Conservation (phyloP, 495 filamentous ascomycete species). For the Viridothelium virens region DNA sequence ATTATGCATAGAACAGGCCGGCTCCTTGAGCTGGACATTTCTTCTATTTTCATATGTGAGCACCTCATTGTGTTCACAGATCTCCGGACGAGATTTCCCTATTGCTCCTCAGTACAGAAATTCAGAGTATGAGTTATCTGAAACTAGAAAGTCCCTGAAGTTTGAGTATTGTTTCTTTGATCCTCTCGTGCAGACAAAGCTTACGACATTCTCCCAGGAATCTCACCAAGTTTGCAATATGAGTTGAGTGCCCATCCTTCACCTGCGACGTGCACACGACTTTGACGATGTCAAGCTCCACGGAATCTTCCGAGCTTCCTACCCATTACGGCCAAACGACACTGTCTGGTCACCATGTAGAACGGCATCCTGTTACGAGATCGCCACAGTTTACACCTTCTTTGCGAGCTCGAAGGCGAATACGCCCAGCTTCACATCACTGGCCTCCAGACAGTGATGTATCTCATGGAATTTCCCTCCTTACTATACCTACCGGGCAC, state of each 20-base stretch:
- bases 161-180: no score
- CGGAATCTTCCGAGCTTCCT: background rate
- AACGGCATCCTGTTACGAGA: background rate
- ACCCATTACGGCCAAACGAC: conserved; percentile 4
- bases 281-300: background rate
- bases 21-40: no score
- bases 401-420: background rate
- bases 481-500: background rate
- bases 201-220: no score
- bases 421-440: background rate
- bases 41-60: no score
- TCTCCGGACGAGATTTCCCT: no score
- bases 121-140: no score
- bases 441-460: background rate
- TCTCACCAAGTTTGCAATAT: no score
- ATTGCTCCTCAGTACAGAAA: no score
- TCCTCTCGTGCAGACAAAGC: no score
- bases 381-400: background rate
- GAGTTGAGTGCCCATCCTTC: background rate
- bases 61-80: no score
- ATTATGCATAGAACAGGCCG: no score
- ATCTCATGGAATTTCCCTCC: background rate
- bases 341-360: conserved; percentile 3
- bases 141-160: no score
- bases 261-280: background rate